These are phyloP conservation scores for Saccharomycopsis fodiens DNA, from an alignment of 805 yeast genomes.

Conservation along the genomic window DNA sequence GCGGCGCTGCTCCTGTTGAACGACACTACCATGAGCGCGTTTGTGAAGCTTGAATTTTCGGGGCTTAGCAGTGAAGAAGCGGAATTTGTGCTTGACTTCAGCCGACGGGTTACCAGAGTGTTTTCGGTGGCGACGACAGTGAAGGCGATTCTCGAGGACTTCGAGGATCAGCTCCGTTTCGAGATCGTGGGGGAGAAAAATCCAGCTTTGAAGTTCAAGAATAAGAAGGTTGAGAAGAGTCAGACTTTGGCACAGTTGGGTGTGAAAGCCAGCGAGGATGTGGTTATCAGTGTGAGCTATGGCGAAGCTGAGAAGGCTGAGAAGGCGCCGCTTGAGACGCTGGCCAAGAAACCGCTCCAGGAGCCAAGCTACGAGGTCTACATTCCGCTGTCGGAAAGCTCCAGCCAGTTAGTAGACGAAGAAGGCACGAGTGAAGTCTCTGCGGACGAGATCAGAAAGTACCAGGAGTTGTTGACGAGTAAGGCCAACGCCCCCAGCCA, in stretches of 20 bases:
- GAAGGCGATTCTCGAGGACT: neutral
- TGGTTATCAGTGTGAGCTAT: neutral
- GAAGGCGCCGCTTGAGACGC: neutral
- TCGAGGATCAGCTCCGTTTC: neutral
- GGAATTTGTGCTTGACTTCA: neutral
- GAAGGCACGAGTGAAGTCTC: conserved; percentile 27
- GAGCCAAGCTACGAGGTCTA: conserved; percentile 2
- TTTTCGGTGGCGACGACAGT: neutral
- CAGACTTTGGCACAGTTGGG: neutral
- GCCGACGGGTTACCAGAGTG: neutral
- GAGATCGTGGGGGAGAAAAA: neutral
- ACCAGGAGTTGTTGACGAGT: conserved; percentile 28
- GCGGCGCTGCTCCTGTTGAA: no score
- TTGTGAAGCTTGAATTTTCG: neutral
- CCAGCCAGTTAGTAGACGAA: conserved; percentile 4
- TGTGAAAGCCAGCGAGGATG: neutral
- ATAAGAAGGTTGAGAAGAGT: neutral
- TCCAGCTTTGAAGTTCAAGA: neutral
- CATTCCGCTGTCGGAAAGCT: conserved; percentile 3
- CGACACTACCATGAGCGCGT: no score
- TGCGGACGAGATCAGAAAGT: conserved; percentile 29
- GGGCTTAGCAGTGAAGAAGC: neutral
- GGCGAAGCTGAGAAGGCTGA: neutral
- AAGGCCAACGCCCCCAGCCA: conserved; percentile 23
- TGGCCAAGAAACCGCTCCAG: neutral